A percentile compares a stretch with the other conserved stretches of the same genome.
phyloP scores from a whole-genome alignment of 2,329 filamentous ascomycete genomes.

The Coniochaeta hoffmannii region DNA sequence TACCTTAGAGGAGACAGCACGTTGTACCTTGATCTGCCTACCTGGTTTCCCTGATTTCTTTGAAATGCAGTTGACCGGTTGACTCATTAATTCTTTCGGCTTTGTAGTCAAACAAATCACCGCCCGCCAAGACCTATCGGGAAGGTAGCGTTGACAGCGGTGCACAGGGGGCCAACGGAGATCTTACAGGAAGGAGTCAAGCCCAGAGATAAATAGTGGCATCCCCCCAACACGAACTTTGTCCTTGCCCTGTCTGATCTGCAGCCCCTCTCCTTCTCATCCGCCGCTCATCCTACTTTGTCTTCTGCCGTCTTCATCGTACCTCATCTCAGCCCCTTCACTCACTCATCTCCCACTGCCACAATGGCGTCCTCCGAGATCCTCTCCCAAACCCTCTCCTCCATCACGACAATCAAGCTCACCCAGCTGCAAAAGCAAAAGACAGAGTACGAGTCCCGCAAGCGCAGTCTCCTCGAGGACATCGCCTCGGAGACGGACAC shows the following conservation, averaged over 20 bases:
- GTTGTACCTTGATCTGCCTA: too few relatives aligned
- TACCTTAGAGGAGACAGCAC: too few relatives aligned
- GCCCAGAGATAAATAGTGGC: too few relatives aligned
- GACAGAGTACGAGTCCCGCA: constrained; percentile 37
- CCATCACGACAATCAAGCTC: constrained; percentile 49
- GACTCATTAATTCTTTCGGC: neutral
- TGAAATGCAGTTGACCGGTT: neutral
- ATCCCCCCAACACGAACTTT: too few relatives aligned
- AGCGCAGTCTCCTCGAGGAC: constrained; percentile 29
- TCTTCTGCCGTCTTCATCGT: neutral
- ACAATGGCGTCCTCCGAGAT: constrained; percentile 21
- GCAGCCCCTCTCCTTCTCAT: too few relatives aligned
- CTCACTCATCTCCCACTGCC: neutral
- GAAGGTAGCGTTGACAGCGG: neutral
- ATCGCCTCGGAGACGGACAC: constrained; percentile 16
- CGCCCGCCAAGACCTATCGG: neutral
- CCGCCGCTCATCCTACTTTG: too few relatives aligned
- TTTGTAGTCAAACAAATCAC: neutral
- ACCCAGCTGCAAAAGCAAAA: constrained; percentile 47
- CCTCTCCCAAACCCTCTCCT: constrained; percentile 44
- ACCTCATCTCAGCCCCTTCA: neutral
- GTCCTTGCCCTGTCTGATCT: too few relatives aligned
- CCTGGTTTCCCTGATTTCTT: neutral
- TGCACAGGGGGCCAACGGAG: too few relatives aligned
- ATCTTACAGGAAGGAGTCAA: too few relatives aligned